A percentile compares a stretch with the other conserved stretches of the same genome.
Conservation (phyloP, 192 early-diverging fungal genomes). For the Backusella liffmaniae region DNA sequence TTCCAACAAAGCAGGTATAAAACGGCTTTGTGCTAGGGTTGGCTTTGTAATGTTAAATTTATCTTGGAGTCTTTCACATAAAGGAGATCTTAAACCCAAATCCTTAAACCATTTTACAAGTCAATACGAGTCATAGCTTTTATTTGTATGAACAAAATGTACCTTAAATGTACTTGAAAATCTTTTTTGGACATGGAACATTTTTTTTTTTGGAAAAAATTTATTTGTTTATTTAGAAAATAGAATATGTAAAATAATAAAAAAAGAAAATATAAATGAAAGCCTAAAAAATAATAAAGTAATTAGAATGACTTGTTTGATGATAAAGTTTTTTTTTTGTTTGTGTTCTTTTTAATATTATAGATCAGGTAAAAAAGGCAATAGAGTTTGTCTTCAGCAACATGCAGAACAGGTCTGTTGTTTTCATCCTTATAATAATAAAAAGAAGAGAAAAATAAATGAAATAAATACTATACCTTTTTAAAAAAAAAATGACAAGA, state of each 20-base stretch:
- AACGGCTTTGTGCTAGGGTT: constrained; percentile 40
- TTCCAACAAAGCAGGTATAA: constrained; percentile 42
- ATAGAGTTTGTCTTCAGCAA: constrained; percentile 11
- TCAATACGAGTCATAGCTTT: background rate
- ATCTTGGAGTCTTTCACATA: constrained; percentile 20
- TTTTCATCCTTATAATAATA: constrained; percentile 11
- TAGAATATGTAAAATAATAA: background rate
- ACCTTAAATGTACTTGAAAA: constrained; percentile 9
- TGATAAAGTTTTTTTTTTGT: background rate
- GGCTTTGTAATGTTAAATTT: constrained; percentile 38
- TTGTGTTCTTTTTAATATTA: background rate
- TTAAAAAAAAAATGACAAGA: background rate
- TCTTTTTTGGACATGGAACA: background rate
- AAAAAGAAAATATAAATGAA: background rate
- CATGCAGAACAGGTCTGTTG: constrained; percentile 22
- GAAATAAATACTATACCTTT: constrained; percentile 12
- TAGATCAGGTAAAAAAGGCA: background rate
- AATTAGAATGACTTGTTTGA: background rate
- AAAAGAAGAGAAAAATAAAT: background rate
- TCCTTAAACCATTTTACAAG: background rate
- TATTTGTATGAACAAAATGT: background rate
- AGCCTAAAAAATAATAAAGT: background rate
- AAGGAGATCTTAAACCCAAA: constrained; percentile 18
- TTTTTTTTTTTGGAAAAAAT: background rate
- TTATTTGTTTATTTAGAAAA: background rate